Evolutionary conservation across 2,329 filamentous ascomycete genomes (phyloP).

Genomic region (Cyclaneusma minus): DNA sequence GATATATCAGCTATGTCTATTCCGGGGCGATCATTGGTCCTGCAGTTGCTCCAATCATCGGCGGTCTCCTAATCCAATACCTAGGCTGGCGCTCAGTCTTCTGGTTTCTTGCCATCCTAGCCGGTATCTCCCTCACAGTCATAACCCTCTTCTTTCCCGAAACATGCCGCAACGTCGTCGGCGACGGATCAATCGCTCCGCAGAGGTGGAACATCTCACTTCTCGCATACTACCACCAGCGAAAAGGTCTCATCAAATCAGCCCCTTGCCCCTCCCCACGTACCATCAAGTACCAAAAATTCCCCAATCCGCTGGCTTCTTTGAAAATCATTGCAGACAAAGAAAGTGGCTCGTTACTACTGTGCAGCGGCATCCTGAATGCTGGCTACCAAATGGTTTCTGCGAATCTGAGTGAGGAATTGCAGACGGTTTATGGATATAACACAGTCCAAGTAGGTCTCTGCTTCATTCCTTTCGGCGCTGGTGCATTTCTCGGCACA

Average conservation of each 20-base stretch:
- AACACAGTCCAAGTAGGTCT: constrained; percentile 37
- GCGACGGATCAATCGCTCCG: constrained; percentile 38
- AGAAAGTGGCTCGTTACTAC: constrained; percentile 28
- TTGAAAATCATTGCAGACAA: constrained; percentile 25
- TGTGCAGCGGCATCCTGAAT: constrained; percentile 33
- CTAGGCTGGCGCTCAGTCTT: constrained; percentile 46
- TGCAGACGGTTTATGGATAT: constrained; percentile 39
- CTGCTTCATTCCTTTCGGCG: constrained; percentile 34
- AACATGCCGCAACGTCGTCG: constrained; percentile 32
- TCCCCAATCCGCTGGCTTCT: constrained; percentile 25
- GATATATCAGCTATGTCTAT: constrained; percentile 50
- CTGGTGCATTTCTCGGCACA: constrained; percentile 31
- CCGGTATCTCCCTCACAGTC: constrained; percentile 24
- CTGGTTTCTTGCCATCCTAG: constrained; percentile 40
- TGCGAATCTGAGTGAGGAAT: no score
- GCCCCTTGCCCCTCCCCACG: constrained; percentile 6
- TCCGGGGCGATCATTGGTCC: constrained; percentile 36
- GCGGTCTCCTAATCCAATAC: constrained; percentile 38
- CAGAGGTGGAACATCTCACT: constrained; percentile 37
- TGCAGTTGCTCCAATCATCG: constrained; percentile 37
- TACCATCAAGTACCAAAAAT: constrained; percentile 13
- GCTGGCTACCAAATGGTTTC: no score
- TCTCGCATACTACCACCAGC: constrained; percentile 22
- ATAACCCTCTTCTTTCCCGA: constrained; percentile 36
- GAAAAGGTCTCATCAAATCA: constrained; percentile 8